phyloP scores from a whole-genome alignment of 2,329 filamentous ascomycete species.

The Aspergillus sp. region DNA sequence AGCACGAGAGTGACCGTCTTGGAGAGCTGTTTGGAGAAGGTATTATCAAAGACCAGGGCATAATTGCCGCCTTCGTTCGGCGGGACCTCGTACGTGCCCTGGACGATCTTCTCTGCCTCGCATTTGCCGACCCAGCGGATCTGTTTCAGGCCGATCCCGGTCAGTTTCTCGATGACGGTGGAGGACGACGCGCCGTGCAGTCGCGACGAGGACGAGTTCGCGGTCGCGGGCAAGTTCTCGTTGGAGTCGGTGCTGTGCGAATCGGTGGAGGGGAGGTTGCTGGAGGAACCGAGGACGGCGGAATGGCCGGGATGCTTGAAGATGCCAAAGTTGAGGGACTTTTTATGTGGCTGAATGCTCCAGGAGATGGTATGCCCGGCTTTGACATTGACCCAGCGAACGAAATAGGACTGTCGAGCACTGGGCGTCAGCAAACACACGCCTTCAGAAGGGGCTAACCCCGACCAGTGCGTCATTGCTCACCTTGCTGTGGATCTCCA shows the following conservation, averaged over 20 bases:
- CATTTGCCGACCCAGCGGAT: constrained; percentile 87
- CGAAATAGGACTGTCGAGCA: constrained; percentile 78
- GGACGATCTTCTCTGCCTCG: constrained; percentile 91
- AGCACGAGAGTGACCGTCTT: constrained; percentile 95
- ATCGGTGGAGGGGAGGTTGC: constrained; percentile 42
- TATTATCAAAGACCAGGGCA: constrained; percentile 96
- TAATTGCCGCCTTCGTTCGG: constrained; percentile 83
- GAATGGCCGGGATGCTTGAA: constrained; percentile 88
- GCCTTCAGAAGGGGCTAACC: constrained; percentile 1
- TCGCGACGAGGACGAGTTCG: constrained; percentile 50
- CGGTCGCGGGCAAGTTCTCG: constrained; percentile 33
- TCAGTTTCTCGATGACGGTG: constrained; percentile 66
- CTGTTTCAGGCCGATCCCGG: constrained; percentile 60
- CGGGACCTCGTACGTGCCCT: constrained; percentile 80
- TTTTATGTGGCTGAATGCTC: constrained; percentile 97
- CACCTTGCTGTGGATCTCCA: constrained; percentile 98
- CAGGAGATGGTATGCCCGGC: constrained; percentile 91
- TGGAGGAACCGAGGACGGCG: constrained; percentile 47
- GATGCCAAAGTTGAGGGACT: constrained; percentile 96
- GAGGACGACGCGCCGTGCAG: constrained; percentile 60
- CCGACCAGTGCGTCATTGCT: constrained; percentile 4
- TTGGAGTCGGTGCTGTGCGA: constrained; percentile 39
- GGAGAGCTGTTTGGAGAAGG: constrained; percentile 91
- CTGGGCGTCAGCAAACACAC: constrained; percentile 14
- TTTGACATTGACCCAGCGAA: constrained; percentile 93